Evolutionary conservation across 2,329 filamentous ascomycete genomes (phyloP).

Genomic region (Ilyonectria sp.): DNA sequence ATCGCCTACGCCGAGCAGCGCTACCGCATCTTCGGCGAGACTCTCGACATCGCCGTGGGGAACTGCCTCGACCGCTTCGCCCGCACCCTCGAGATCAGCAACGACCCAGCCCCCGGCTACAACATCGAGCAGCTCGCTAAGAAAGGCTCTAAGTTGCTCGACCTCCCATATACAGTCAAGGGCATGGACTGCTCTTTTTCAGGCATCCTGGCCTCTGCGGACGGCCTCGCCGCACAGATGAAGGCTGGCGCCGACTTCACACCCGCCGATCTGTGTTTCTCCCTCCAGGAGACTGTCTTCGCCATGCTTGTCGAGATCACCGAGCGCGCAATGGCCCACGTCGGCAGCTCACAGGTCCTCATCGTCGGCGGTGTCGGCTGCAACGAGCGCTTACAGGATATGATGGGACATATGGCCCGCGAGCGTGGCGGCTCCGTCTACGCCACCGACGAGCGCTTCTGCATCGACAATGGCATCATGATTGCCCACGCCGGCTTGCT

Average conservation of each 20-base stretch:
- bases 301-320: constrained; percentile 99
- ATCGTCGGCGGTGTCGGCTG: constrained; percentile 97
- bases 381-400: constrained; percentile 94
- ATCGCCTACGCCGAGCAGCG: constrained; percentile 95
- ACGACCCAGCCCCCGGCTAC: constrained; percentile 96
- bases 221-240: constrained; percentile 82
- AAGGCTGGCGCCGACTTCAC: constrained; percentile 73
- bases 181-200: constrained; percentile 99
- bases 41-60: constrained; percentile 96
- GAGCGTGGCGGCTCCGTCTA: constrained; percentile 92
- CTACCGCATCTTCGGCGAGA: constrained; percentile 98
- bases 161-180: constrained; percentile 96
- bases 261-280: constrained; percentile 90
- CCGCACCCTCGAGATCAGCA: constrained; percentile 89
- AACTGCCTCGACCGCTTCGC: constrained; percentile 98
- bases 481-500: constrained; percentile 93
- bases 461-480: constrained; percentile 99
- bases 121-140: constrained; percentile 96
- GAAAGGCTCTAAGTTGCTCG: constrained; percentile 81
- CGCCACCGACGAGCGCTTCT: constrained; percentile 97
- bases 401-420: constrained; percentile 97
- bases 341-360: constrained; percentile 89
- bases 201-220: constrained; percentile 88
- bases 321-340: constrained; percentile 98
- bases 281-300: constrained; percentile 93